Base-by-base conservation (phyloP, 176 grass and related monocot species). In the Chloris gayana region DNA sequence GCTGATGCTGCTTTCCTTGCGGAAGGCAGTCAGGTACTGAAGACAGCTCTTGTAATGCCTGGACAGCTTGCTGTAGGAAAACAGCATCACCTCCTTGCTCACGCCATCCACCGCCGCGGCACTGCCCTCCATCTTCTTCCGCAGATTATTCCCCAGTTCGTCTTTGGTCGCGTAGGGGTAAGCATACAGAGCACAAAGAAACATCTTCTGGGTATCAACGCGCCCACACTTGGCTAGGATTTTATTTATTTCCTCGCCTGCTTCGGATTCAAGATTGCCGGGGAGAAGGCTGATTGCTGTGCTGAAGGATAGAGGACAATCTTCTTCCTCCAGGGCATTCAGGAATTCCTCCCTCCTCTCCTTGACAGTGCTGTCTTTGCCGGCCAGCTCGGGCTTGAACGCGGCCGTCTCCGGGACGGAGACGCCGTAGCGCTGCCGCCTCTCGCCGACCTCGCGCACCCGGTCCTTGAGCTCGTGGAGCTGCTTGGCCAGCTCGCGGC, bases 21-120 rank as follows among this genome's bases (percentile, higher is more conserved):
- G 0, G 63, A 67, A 79, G 10, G 76, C 21, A 0, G 63, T 26
- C 19, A 79, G 76, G 2, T 79, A 79, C 21, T 67, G 76, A 13
- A 79, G 63, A 45, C 76, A 79, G 57, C 10, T 27, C 57, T 60
- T 60, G 57, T 60, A 27, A 4, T 60, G n/a, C 5, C 13, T 42
- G n/a, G 54, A 29, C 54, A 75, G n/a, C 54, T 6, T 24, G 54
- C 73, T 61, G 73, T 75, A 75, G 73, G 33, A 61, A 4, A 60
- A 60, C 4, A 29, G 0, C 54, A 76, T 61, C 14, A 27, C 3
- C 57, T 27, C 10, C 53, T 56, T 56, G 2, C 10, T 3, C 57
- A 26, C 57, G 4, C 6, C 37, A 44, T 59, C 56, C n/a, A 3
- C 53, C 3, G 21, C 53, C 9, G 1, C 46, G 17, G 0, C 0